phyloP scores from a whole-genome alignment of 805 yeast genomes.

The Starmerella tilneyi region DNA sequence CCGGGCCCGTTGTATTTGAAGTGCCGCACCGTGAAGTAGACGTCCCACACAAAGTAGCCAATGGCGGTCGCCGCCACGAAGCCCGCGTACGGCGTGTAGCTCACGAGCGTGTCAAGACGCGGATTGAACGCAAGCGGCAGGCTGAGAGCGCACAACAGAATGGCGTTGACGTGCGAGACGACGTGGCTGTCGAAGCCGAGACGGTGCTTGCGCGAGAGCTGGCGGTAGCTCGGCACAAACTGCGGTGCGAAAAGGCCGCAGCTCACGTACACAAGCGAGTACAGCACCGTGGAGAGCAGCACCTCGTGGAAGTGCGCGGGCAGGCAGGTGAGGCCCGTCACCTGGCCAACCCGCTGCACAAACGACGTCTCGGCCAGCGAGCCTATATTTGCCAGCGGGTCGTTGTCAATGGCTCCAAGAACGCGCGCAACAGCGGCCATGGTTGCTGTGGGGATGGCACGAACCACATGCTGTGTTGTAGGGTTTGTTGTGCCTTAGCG shows the following conservation, averaged over 20 bases:
- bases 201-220: constrained; percentile 37
- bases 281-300: constrained; percentile 47
- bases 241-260: constrained; percentile 30
- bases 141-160: constrained; percentile 49
- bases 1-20: constrained; percentile 66
- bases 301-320: constrained; percentile 55
- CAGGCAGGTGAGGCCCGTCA: constrained; percentile 26
- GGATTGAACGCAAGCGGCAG: constrained; percentile 58
- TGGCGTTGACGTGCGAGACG: constrained; percentile 76
- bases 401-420: constrained; percentile 30
- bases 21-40: constrained; percentile 54
- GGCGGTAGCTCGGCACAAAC: constrained; percentile 44
- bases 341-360: constrained; percentile 12
- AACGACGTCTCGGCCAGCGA: constrained; percentile 10
- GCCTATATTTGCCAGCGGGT: constrained; percentile 22
- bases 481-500: too few species aligned
- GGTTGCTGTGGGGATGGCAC: too few species aligned
- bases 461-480: too few species aligned
- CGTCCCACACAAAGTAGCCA: constrained; percentile 92
- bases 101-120: constrained; percentile 49
- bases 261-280: constrained; percentile 40
- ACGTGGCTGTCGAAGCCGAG: constrained; percentile 82
- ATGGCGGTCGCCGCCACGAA: constrained; percentile 59
- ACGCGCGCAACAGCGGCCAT: not conserved
- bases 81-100: constrained; percentile 64